Conservation (phyloP, 208 protist genomes). For the Leishmania turanica region DNA sequence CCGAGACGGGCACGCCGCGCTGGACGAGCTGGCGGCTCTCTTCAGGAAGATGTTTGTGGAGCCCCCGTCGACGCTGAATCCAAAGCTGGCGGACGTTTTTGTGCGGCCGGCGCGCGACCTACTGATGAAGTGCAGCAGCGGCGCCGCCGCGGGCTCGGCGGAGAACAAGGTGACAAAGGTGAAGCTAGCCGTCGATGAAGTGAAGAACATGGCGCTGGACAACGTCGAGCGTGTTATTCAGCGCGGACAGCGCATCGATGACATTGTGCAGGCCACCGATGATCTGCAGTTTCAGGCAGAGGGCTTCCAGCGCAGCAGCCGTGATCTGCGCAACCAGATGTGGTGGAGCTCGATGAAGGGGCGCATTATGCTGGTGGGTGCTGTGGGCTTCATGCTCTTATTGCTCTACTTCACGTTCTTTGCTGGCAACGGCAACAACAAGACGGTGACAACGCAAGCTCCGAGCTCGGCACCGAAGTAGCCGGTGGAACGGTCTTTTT, state of each 20-base stretch:
- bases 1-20: constrained; percentile 59
- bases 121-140: constrained; percentile 51
- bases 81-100: constrained; percentile 70
- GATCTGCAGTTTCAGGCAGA: constrained; percentile 89
- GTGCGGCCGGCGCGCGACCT: constrained; percentile 67
- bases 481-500: background rate
- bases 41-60: constrained; percentile 92
- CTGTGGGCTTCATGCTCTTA: constrained; percentile 64
- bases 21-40: constrained; percentile 72
- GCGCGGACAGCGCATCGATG: constrained; percentile 83
- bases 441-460: background rate
- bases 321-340: constrained; percentile 81
- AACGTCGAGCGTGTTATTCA: constrained; percentile 87
- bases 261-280: constrained; percentile 89
- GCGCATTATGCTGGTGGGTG: constrained; percentile 68
- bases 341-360: constrained; percentile 90
- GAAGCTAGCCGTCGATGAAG: constrained; percentile 79
- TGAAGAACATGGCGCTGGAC: constrained; percentile 83
- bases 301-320: constrained; percentile 85
- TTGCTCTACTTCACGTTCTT: constrained; percentile 86
- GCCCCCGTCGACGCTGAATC: constrained; percentile 53
- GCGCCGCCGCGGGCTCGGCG: background rate
- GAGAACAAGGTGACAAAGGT: constrained; percentile 79
- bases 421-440: constrained; percentile 18
- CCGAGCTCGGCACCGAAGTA: background rate